Conservation (phyloP, 2,329 filamentous ascomycete genomes). For the Harringtonia aguacate region DNA sequence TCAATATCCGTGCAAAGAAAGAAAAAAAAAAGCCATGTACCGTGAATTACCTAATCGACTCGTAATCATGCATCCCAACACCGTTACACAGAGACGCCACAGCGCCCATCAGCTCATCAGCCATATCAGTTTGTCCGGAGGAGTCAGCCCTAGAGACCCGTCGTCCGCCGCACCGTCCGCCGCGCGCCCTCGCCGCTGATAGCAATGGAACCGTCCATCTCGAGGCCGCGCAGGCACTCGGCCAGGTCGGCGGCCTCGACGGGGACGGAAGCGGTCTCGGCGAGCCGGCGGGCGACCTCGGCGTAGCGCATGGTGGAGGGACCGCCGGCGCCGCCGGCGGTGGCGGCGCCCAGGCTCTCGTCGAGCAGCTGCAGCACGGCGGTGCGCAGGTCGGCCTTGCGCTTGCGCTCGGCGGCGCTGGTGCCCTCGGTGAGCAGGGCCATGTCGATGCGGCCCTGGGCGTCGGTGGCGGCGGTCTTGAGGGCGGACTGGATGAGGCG, state of each 20-base stretch:
- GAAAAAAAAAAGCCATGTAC: too few relatives aligned
- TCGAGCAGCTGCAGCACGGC: slow-evolving; percentile 68
- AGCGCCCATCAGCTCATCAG: not conserved
- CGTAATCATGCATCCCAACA: not conserved
- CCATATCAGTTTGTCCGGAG: not conserved
- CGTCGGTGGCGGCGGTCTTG: slow-evolving; percentile 94
- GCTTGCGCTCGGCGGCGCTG: slow-evolving; percentile 71
- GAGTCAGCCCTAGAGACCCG: slow-evolving; percentile 26
- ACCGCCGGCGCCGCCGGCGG: slow-evolving; percentile 36
- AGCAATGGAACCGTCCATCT: slow-evolving; percentile 75
- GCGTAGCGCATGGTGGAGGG: slow-evolving; percentile 52
- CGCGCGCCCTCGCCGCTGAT: slow-evolving; percentile 76
- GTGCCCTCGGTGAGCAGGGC: slow-evolving; percentile 90
- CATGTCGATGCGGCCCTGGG: slow-evolving; percentile 93
- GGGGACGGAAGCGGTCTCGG: slow-evolving; percentile 58
- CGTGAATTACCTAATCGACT: too few relatives aligned
- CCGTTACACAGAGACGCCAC: not conserved
- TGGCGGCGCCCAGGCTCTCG: slow-evolving; percentile 65
- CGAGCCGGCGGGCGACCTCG: slow-evolving; percentile 65
- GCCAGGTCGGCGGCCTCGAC: slow-evolving; percentile 74
- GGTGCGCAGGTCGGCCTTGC: slow-evolving; percentile 74
- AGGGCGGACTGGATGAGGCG: slow-evolving; percentile 87
- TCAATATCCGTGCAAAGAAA: too few relatives aligned
- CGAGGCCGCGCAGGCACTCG: slow-evolving; percentile 68
- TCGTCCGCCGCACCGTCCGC: slow-evolving; percentile 70